phyloP scores from a whole-genome alignment of 352 stramenopile species.

The Aphanomyces invadans region DNA sequence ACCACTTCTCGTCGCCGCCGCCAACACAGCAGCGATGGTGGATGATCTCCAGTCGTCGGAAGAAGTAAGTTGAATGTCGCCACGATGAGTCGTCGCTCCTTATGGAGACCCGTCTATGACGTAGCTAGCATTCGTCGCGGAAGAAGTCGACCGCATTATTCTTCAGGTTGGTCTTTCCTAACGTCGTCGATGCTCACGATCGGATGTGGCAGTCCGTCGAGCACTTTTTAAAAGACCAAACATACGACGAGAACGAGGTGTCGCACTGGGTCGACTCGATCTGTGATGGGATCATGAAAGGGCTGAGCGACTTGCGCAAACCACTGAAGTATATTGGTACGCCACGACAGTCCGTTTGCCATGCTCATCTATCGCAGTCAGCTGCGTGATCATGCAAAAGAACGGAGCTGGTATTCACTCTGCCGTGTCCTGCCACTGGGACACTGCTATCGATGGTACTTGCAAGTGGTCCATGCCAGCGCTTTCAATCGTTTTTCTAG shows the following conservation, averaged over 20 bases:
- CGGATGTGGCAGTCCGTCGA: constrained; percentile 59
- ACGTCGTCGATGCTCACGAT: not conserved
- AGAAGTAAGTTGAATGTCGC: constrained; percentile 39
- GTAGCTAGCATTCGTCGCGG: constrained; percentile 82
- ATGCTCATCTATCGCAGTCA: constrained; percentile 42
- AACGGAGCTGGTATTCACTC: constrained; percentile 88
- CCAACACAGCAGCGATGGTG: constrained; percentile 35
- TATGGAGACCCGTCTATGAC: not conserved
- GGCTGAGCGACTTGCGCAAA: constrained; percentile 80
- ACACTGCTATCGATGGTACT: constrained; percentile 84
- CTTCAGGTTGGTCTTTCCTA: constrained; percentile 28
- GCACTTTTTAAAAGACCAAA: constrained; percentile 74
- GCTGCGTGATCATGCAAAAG: constrained; percentile 90
- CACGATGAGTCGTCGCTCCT: too few relatives aligned
- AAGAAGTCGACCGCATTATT: constrained; percentile 87
- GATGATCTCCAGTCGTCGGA: constrained; percentile 84
- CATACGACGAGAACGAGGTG: constrained; percentile 82
- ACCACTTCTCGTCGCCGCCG: not conserved
- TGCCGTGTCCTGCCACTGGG: constrained; percentile 86
- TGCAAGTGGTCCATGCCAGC: too few relatives aligned
- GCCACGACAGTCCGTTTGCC: not conserved
- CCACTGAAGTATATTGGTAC: constrained; percentile 88
- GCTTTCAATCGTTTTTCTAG: constrained; percentile 29
- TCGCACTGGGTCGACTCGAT: constrained; percentile 87
- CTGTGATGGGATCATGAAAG: constrained; percentile 83